phyloP scores from a whole-genome alignment of 306 rosid species.

The Gastrolobium villosum region DNA sequence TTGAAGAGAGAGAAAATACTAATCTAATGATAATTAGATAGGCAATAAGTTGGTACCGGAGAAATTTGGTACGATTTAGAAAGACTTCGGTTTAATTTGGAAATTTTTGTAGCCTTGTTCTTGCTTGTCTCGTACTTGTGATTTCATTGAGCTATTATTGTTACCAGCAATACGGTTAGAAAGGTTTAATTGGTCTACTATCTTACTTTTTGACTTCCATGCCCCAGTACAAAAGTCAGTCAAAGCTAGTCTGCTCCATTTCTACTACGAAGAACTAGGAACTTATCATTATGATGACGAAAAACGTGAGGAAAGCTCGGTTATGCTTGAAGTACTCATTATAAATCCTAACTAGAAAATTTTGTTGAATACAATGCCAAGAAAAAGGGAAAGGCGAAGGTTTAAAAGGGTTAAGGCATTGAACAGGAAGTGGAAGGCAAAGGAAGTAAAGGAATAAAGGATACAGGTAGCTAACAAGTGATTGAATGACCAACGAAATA shows the following conservation, averaged over 20 bases:
- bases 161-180: background rate
- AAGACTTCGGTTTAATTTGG: conserved; percentile 9
- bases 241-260: background rate
- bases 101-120: conserved; percentile 5
- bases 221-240: background rate
- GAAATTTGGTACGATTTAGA: no score
- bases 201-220: background rate
- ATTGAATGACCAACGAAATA: background rate
- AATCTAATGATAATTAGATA: no score
- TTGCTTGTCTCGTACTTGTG: background rate
- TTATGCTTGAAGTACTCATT: background rate
- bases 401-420: background rate
- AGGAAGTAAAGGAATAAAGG: background rate
- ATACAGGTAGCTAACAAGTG: conserved; percentile 29
- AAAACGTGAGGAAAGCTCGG: background rate
- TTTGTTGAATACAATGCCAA: background rate
- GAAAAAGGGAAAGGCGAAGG: background rate
- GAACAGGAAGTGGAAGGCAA: background rate
- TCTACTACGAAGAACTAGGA: background rate
- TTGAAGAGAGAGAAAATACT: no score
- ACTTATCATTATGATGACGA: background rate
- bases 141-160: conserved; percentile 16
- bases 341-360: background rate
- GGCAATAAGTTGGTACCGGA: no score
- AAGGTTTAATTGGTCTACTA: background rate